A percentile compares a stretch with the other conserved stretches of the same genome.
Evolutionary conservation across 352 stramenopile species (phyloP).

Genomic region (Ophiocytium majus): DNA sequence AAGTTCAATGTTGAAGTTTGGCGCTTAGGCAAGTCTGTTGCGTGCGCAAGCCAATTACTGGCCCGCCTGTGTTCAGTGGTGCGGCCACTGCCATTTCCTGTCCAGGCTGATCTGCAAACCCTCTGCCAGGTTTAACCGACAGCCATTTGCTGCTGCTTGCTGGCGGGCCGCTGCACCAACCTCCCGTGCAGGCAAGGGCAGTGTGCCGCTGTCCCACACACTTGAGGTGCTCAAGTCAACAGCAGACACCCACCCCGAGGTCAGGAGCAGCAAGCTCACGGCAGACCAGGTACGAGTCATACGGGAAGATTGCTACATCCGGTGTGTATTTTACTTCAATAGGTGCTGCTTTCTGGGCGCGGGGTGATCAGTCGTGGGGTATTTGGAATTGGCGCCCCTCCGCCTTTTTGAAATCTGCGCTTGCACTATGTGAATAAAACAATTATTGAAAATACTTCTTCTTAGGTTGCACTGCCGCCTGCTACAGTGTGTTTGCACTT

Average conservation of each 20-base stretch:
- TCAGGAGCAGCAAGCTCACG: not conserved
- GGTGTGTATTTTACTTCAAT: not conserved
- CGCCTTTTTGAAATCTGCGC: not conserved
- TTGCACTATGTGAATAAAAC: not conserved
- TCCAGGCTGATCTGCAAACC: no score
- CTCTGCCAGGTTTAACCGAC: no score
- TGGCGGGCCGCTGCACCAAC: no score
- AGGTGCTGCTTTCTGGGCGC: not conserved
- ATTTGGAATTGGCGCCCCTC: not conserved
- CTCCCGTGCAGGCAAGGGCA: not conserved
- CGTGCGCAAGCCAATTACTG: no score
- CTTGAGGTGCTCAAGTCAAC: not conserved
- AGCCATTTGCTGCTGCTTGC: no score
- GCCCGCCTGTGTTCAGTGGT: no score
- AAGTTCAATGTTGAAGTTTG: no score
- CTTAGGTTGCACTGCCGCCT: not conserved
- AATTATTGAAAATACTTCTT: not conserved
- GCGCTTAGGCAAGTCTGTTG: no score
- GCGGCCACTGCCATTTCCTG: no score
- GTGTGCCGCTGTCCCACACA: not conserved
- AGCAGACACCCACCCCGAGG: not conserved
- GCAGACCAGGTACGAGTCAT: not conserved
- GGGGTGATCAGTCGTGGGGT: not conserved
- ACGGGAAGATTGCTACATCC: not conserved
- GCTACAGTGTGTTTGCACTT: no score